Evolutionary conservation across 2,329 filamentous ascomycete species (phyloP), one percentile per base, ranked within the genome.

Genomic region (Xylariaceae sp.): DNA sequence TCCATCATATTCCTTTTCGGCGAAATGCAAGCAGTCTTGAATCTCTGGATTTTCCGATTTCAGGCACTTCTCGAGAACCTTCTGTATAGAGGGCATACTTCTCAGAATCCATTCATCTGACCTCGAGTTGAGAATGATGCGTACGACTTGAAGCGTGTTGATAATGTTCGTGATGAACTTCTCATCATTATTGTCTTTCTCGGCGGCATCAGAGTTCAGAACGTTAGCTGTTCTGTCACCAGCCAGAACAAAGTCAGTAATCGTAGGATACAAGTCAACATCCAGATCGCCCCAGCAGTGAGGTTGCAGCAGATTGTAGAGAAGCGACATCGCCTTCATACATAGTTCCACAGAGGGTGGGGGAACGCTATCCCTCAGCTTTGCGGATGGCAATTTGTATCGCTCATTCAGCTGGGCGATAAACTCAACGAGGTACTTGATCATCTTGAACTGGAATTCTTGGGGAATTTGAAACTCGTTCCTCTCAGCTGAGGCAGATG

Each of bases 341-440:
- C 91, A 89, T 66, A 96, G 87, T 59, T 97, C 93, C 1, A 85
- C 85, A 51, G 85, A 82, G 18, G 82, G 78, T 8, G 83, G 72
- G 11, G 82, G 76, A 15, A 81, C 72, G 53, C 78, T 74, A 48
- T 88, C 85, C 53, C 85, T 83, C 48, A 85, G 80, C 67, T 87
- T 88, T 11, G 84, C 81, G 18, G 88, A 89, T 11, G 88, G 88
- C 18, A 92, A 83, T 17, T 87, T 86, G 71, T 89, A 97, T 39
- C 92, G 85, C 73, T 97, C 94, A 15, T 89, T 88, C 18, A 97
- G 80, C 54, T 91, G 89, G 1, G 92, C 92, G 66, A 97, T 96
- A 74, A 97, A 97, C 61, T 94, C 90, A 35, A 97, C 89, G 37
- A 99, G 82, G 70, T 97, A 99, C 74, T 96, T 97, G 52, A 97